These are phyloP conservation scores for Juglanconis sp. DNA, from an alignment of 2,329 filamentous ascomycete species.

Conservation along the genomic window DNA sequence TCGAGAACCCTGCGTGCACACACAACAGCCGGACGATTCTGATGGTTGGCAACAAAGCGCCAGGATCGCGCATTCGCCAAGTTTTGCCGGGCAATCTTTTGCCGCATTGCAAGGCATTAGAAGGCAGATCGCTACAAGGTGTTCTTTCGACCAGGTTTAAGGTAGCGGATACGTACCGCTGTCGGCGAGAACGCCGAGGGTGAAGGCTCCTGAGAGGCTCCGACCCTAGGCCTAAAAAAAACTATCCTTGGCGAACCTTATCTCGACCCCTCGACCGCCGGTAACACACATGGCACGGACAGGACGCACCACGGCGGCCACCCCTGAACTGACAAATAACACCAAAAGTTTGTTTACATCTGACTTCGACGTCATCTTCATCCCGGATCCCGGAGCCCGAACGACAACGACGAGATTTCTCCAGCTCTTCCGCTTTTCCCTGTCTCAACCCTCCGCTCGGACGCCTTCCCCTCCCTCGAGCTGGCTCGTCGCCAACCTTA, in stretches of 20 bases:
- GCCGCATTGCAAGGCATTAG: too few species aligned
- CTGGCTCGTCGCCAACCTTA: neutral
- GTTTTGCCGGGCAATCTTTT: neutral
- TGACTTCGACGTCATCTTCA: slow-evolving; percentile 12
- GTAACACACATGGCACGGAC: neutral
- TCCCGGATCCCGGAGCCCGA: neutral
- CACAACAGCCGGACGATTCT: neutral
- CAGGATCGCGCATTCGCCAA: neutral
- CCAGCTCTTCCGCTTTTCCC: slow-evolving; percentile 1
- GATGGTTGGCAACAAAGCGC: neutral
- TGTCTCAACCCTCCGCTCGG: slow-evolving; percentile 4
- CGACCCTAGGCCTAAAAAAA: neutral
- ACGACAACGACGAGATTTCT: slow-evolving; percentile 5
- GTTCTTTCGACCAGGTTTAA: neutral
- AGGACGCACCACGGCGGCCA: neutral
- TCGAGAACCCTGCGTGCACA: neutral
- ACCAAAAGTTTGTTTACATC: slow-evolving; percentile 10
- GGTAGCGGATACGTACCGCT: neutral
- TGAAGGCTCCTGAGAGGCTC: neutral
- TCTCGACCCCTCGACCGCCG: slow-evolving; percentile 1
- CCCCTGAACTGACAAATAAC: slow-evolving; percentile 4
- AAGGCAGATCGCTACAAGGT: neutral
- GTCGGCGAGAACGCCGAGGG: slow-evolving; percentile 2
- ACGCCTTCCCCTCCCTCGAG: neutral
- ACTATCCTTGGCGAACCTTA: slow-evolving; percentile 11